Percentiles rank a stretch among this genome's conserved stretches.
Conservation (phyloP, 495 filamentous ascomycete species). For the Penicillium parvum region DNA sequence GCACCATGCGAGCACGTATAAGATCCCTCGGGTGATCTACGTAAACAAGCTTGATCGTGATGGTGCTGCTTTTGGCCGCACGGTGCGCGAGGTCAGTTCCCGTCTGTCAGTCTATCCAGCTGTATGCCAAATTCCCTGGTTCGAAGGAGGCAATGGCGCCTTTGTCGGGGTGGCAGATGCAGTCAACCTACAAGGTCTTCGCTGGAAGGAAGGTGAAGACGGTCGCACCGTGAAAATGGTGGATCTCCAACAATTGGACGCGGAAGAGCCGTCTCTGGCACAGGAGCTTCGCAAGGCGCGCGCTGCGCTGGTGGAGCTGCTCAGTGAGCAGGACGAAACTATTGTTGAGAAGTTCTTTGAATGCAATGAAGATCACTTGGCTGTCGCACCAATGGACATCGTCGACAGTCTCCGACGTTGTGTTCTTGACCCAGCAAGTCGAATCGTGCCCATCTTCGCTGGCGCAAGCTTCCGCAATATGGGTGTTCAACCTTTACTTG, state of each 20-base stretch:
- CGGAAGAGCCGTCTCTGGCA: conserved; percentile 50
- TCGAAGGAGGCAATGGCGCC: conserved; percentile 64
- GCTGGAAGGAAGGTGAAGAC: conserved; percentile 59
- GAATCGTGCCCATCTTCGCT: conserved; percentile 82
- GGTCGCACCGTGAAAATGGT: conserved; percentile 57
- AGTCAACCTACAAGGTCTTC: conserved; percentile 53
- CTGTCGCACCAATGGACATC: conserved; percentile 61
- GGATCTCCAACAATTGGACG: conserved; percentile 46
- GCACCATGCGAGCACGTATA: conserved; percentile 79
- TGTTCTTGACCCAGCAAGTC: conserved; percentile 49
- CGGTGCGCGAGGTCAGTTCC: conserved; percentile 77
- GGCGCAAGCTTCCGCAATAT: conserved; percentile 93
- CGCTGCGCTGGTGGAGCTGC: conserved; percentile 68
- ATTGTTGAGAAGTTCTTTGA: conserved; percentile 83
- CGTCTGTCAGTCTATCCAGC: conserved; percentile 80
- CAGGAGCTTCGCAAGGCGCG: conserved; percentile 75
- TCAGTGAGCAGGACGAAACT: conserved; percentile 82
- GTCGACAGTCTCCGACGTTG: conserved; percentile 68
- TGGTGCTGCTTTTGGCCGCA: conserved; percentile 83
- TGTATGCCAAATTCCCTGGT: conserved; percentile 95
- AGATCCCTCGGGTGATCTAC: conserved; percentile 81
- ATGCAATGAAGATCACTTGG: conserved; percentile 63
- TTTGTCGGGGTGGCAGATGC: conserved; percentile 83
- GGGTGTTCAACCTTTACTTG: conserved; percentile 88
- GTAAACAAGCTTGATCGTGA: conserved; percentile 97